Percentiles rank a stretch among this genome's conserved stretches.
phyloP scores from a whole-genome alignment of 2,329 filamentous ascomycete genomes.

The Anthostomella pinea region DNA sequence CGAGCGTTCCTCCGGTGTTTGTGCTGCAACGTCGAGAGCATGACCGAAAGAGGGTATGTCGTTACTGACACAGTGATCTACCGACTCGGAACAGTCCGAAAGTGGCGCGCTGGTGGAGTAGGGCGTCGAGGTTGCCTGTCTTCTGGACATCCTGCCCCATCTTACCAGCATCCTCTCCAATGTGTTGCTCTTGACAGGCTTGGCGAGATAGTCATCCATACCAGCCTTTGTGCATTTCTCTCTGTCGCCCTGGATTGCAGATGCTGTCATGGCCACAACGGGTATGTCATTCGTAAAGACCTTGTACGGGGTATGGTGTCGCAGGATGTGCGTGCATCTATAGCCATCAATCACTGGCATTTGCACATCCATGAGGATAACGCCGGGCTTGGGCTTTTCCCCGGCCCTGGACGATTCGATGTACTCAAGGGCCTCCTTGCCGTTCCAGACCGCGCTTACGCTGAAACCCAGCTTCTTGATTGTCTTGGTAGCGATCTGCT shows the following conservation, averaged over 20 bases:
- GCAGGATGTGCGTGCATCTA: conserved; percentile 69
- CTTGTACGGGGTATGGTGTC: conserved; percentile 65
- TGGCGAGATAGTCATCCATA: conserved; percentile 75
- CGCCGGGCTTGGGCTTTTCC: conserved; percentile 59
- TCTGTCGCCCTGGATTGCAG: conserved; percentile 71
- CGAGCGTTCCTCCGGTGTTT: conserved; percentile 18
- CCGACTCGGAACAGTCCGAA: conserved; percentile 46
- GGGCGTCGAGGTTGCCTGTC: conserved; percentile 26
- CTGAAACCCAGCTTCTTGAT: conserved; percentile 72
- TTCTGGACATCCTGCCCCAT: conserved; percentile 61
- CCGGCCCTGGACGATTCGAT: conserved; percentile 53
- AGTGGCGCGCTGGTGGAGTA: conserved; percentile 19
- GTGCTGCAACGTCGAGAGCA: conserved; percentile 9
- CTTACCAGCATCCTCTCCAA: conserved; percentile 70
- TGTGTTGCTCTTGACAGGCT: conserved; percentile 66
- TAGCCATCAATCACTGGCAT: conserved; percentile 79
- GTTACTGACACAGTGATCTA: conserved; percentile 37
- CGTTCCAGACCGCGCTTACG: conserved; percentile 72
- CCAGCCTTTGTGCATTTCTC: conserved; percentile 72
- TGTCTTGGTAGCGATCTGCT: conserved; percentile 73
- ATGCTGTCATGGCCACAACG: conserved; percentile 80
- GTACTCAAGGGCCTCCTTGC: conserved; percentile 75
- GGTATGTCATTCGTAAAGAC: conserved; percentile 59
- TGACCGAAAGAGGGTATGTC: conserved; percentile 21
- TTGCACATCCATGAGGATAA: conserved; percentile 77